Base-by-base conservation (phyloP, 176 grass and related monocot genomes). In the Tillandsia leiboldiana region DNA sequence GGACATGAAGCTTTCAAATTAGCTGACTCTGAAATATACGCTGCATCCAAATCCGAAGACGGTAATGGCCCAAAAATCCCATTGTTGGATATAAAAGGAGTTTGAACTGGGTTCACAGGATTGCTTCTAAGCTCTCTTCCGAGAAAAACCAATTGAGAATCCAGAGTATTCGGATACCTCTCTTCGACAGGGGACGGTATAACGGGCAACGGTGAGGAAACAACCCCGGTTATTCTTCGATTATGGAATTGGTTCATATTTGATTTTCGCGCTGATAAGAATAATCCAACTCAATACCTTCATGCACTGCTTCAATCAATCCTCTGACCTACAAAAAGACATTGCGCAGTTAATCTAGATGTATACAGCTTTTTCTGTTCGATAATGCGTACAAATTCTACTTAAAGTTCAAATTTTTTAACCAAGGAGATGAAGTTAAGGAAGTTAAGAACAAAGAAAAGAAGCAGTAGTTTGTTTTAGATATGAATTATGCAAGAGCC, bases 201-300 rank as follows among this genome's bases (percentile, higher is more conserved):
- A 48, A 67, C 3, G 9, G 33, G 65, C 48, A 67, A 67, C n/a
- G 65, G n/a, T 20, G 65, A 67, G 65, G 65, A 67, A 33, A 67
- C 15, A 22, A 18, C 5, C 15, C 26, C 28, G n/a, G 65, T n/a
- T 48, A 67, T 49, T 15, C 42, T 33, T 49, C 11, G 2, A 49
- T 49, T 67, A 67, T 67, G 33, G 48, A 49, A 48, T 67, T 48
- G 33, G 33, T 67, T 67, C 65, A 67, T 67, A 12, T 49, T 67
- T 49, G 28, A 67, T 67, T 67, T 22, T 12, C n/a, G 28, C 29
- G 48, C 29, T 17, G 14, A 67, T 67, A 67, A 67, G 48, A 49
- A 2, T 49, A n/a, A n/a, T 67, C 33, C 5, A n/a, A 27, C 42
- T 20, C 4, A 47, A 67, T 67, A 7, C 26, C 65, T 67, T 67